phyloP scores from a whole-genome alignment of 2,329 filamentous ascomycete species.

The Rhynchosporium secalis region DNA sequence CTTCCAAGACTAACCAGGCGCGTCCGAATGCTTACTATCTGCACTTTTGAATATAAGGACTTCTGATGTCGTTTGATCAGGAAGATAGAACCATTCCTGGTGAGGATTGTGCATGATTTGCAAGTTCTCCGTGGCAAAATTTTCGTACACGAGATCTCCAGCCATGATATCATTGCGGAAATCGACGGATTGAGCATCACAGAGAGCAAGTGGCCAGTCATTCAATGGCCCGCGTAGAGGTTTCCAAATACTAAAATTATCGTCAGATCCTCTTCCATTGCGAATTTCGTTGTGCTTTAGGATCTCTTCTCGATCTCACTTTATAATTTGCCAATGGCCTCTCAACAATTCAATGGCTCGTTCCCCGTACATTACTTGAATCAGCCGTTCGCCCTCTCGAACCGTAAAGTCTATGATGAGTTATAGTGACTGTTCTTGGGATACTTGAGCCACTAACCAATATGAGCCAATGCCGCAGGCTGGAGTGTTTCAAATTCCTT shows the following conservation, averaged over 20 bases:
- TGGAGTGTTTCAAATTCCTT: not conserved
- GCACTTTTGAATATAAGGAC: constrained; percentile 23
- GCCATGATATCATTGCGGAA: constrained; percentile 17
- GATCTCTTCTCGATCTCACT: not conserved
- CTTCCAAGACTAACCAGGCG: not conserved
- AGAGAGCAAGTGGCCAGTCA: constrained; percentile 26
- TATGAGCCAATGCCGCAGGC: not conserved
- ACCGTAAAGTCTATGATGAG: not conserved
- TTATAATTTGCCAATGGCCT: not conserved
- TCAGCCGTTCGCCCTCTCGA: not conserved
- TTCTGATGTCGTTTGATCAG: constrained; percentile 17
- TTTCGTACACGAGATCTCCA: constrained; percentile 20
- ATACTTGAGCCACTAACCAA: not conserved
- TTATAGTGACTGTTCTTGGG: not conserved
- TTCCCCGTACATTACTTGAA: constrained; percentile 1
- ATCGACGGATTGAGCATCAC: constrained; percentile 21
- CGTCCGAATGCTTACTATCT: constrained; percentile 3
- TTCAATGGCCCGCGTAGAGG: constrained; percentile 22
- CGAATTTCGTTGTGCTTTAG: no score
- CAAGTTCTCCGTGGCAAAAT: constrained; percentile 19
- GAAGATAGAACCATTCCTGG: constrained; percentile 25
- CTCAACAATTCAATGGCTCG: not conserved
- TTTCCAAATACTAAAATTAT: constrained; percentile 21
- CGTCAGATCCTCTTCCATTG: no score
- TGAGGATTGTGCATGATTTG: constrained; percentile 14